Base-by-base conservation (phyloP, 1,139 yeast genomes). In the Pichia sp. region DNA sequence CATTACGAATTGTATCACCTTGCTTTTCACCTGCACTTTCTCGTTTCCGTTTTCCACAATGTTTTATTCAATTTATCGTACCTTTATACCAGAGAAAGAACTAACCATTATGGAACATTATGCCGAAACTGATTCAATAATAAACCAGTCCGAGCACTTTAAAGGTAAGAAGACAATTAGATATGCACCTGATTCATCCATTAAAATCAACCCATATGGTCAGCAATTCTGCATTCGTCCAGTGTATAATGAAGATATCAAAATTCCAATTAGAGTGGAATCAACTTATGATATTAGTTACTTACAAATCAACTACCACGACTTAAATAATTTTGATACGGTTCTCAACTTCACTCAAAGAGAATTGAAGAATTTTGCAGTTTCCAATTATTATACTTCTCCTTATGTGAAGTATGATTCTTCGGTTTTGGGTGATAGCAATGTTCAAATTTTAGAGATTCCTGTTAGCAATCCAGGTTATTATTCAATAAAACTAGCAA, bases 131-230 rank as follows among this genome's bases (percentile, higher is more conserved):
- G 60, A 62, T n/a, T 59, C 67, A 46, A 66, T 80, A 6, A 58
- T 75, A 27, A 85, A 86, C 54, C 72, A 81, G 46, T 75, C 85
- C 33, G 67, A 81, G 3, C 95, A 88, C 60, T 84, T 92, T 58
- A 81, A 78, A 55, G 98, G 97, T 42, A 79, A 78, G 46, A 85
- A 85, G 57, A 85, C 92, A 2, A 83, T 92, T 53, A 85, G 90
- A 55, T 85, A 85, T 53, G 68, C 94, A 38, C 98, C 98, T 0
- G 97, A 92, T 60, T 85, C 95, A 38, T 82, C 95, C 0, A 96
- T 95, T 3, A 70, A 73, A 55, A 68, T 94, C 58, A 87, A 90
- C 53, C 97, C 97, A 2, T 77, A 80, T 53, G 76, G 73, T 40
- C 76, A 74, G 37, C 72, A 77, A 11, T 73, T 72, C 48, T 90